Evolutionary conservation across 352 stramenopile genomes (phyloP), one percentile per base, ranked within the genome.

Genomic region (Globisporangium paddicum): DNA sequence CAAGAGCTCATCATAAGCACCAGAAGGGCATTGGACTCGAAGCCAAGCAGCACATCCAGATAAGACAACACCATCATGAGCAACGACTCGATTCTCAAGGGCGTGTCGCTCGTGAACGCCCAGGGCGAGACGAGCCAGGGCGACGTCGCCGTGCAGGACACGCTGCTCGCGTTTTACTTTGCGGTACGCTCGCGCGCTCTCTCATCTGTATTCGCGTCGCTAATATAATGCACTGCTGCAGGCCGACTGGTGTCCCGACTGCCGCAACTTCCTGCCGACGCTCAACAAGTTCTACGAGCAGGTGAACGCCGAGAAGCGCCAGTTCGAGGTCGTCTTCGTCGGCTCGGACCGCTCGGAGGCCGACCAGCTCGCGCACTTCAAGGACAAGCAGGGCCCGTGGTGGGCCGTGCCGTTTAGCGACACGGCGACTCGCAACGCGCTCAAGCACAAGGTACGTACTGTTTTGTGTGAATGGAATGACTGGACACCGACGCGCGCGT

Each of bases 201-300:
- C n/a, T n/a, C n/a, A n/a, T n/a, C n/a, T n/a, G n/a, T n/a, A n/a
- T n/a, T n/a, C n/a, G n/a, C n/a, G n/a, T n/a, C n/a, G n/a, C n/a
- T n/a, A n/a, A n/a, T n/a, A n/a, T n/a, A 21, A 6, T n/a, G 35
- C n/a, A n/a, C 55, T 34, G n/a, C 9, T 60, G 58, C 41, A 92
- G 79, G 83, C 82, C 0, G 82, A 93, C 52, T 93, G 86, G 86
- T 95, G 86, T 55, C 82, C 83, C 5, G 79, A 93, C 67, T 95
- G 86, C 71, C 82, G 82, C 58, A 62, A 52, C 32, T 89, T 95
- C 63, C 82, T 90, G 61, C 86, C 86, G 30, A 54, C 67, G 52
- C 69, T 95, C 32, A 95, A 93, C 62, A 63, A 50, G 4, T 93
- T 93, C 60, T 91, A 91, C 67, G 54, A 72, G 51, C 53, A 73